Base-by-base conservation (phyloP, 768 basidiomycete genomes). In the Jaapia argillacea region DNA sequence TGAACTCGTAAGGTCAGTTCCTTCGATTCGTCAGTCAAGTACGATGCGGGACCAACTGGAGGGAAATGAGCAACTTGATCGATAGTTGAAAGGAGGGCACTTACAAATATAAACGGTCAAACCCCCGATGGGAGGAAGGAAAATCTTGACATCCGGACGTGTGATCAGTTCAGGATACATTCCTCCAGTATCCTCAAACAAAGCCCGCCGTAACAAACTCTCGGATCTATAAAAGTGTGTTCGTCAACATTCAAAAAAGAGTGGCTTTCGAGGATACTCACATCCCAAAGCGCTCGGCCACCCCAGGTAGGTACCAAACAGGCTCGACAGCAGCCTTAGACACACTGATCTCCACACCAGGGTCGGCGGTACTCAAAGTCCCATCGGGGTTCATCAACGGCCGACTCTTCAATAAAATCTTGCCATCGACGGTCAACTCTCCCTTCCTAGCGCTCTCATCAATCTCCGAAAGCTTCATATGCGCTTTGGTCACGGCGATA, bases 81-180 rank as follows among this genome's bases (percentile, higher is more conserved):
- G 12, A 49, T 48, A 26, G 22, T 18, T 20, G 22, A 20, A 33
- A 13, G 1, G 25, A 4, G 23, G 24, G 23, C 51, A 60, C 72
- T 45, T 49, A 85, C 89, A 89, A 51, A 97, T 93, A 62, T 97
- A 97, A 4, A 88, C 89, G 0, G 93, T 93, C 47, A 87, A 57
- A 36, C 79, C 79, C 1, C 93, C 94, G 45, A 98, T 97, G 1
- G 94, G 94, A 0, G 94, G 94, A 1, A 97, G 71, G 72, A 96
- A 97, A 18, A 92, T 75, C 59, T 93, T 93, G 69, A 98, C 84
- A 55, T 97, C 94, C 0, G 91, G 86, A 18, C 92, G 79, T 4
- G 94, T 97, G 55, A 98, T 82, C 24, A 98, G 75, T 54, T 98
- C 94, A 2, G 93, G 92, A 59, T 88, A 91, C 85, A 89, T 90